These are phyloP conservation scores for Kwoniella mangroviensis DNA, from an alignment of 768 basidiomycete genomes.

Conservation along the genomic window DNA sequence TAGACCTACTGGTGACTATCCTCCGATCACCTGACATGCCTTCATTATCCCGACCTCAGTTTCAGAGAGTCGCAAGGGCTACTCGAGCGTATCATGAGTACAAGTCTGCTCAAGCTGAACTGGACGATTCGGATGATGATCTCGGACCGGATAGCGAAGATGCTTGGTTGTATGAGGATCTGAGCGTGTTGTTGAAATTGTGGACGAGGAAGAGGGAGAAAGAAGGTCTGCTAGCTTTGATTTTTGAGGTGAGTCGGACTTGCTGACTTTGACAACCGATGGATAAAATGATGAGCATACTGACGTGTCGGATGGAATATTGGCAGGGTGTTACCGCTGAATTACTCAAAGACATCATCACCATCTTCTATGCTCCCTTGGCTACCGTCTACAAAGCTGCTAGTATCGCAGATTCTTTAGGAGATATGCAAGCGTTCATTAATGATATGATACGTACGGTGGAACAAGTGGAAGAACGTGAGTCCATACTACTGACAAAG, in stretches of 20 bases:
- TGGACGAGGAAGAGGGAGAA: constrained; percentile 81
- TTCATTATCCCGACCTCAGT: constrained; percentile 72
- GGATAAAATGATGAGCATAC: not conserved
- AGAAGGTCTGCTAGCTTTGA: constrained; percentile 86
- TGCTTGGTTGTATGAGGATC: constrained; percentile 94
- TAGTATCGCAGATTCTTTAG: constrained; percentile 89
- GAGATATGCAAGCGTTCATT: constrained; percentile 89
- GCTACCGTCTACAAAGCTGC: constrained; percentile 98
- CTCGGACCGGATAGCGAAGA: constrained; percentile 92
- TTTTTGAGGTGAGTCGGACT: constrained; percentile 76
- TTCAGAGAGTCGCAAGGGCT: constrained; percentile 77
- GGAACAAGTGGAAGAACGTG: constrained; percentile 82
- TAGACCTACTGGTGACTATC: constrained; percentile 78
- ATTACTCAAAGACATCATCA: constrained; percentile 94
- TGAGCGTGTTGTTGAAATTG: constrained; percentile 76
- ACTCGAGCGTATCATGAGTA: constrained; percentile 81
- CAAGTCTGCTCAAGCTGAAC: constrained; percentile 64
- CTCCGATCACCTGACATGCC: constrained; percentile 80
- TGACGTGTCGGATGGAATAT: constrained; percentile 2
- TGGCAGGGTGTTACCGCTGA: constrained; percentile 89
- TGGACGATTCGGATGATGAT: constrained; percentile 84
- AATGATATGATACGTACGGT: constrained; percentile 95
- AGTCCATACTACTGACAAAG: constrained; percentile 54
- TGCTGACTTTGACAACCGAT: not conserved
- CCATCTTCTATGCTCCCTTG: constrained; percentile 95